Evolutionary conservation across 164 flowering plant species (phyloP).

Genomic region (Kalanchoe fedtschenkoi): DNA sequence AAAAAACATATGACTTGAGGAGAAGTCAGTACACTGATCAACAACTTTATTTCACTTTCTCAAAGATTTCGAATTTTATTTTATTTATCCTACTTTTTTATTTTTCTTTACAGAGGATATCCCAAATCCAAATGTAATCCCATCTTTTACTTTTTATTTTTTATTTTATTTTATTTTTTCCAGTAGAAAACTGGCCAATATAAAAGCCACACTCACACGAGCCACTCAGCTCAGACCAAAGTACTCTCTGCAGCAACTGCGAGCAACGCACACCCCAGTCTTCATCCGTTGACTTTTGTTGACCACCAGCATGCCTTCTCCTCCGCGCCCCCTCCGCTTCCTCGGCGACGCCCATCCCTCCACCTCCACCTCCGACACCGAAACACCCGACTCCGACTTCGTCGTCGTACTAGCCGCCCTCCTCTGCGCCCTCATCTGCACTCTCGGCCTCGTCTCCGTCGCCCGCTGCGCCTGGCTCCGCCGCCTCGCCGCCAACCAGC

Average conservation of each 20-base stretch:
- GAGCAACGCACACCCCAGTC: too few relatives aligned
- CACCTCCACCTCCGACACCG: conserved; percentile 7
- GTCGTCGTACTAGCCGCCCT: conserved; percentile 82
- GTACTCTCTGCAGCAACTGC: too few relatives aligned
- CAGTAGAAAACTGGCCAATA: background rate
- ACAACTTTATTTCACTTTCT: background rate
- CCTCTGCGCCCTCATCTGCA: conserved; percentile 81
- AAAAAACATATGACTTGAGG: background rate
- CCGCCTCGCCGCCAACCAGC: conserved; percentile 16
- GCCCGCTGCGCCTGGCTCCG: conserved; percentile 89
- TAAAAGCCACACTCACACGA: background rate
- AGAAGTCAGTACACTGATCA: background rate
- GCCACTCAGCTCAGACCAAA: background rate
- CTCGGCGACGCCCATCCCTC: too few relatives aligned
- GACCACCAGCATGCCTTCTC: background rate
- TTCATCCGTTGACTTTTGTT: background rate
- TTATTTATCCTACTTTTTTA: too few relatives aligned
- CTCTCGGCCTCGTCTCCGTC: conserved; percentile 77
- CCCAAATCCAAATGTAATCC: too few relatives aligned
- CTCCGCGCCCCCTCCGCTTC: background rate
- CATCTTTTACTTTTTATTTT: too few relatives aligned
- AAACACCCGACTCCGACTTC: conserved; percentile 54
- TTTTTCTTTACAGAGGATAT: too few relatives aligned
- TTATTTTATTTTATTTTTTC: too few relatives aligned
- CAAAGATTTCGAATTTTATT: background rate